Percentiles rank a stretch among this genome's conserved stretches.
These are phyloP conservation scores for Aspergillus avenaceus DNA, from an alignment of 495 filamentous ascomycete species.

Conservation along the genomic window DNA sequence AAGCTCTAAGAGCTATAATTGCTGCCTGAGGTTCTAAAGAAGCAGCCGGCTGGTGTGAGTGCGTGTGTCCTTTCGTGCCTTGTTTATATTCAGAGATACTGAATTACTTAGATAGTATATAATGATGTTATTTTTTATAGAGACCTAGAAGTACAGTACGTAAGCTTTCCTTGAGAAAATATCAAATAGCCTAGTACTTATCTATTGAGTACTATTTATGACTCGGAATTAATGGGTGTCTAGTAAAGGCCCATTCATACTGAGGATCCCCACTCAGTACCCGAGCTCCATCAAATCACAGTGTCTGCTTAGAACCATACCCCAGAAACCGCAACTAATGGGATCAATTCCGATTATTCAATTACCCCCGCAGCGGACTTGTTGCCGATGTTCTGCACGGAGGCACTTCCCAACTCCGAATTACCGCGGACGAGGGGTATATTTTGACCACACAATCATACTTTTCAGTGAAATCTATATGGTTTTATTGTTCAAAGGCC, in stretches of 20 bases:
- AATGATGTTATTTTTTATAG: too few relatives aligned
- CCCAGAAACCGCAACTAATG: background rate
- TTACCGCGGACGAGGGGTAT: constrained; percentile 35
- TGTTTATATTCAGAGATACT: too few relatives aligned
- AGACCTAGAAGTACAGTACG: too few relatives aligned
- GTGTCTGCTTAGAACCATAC: background rate
- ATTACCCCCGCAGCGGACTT: constrained; percentile 22
- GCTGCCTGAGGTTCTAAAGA: too few relatives aligned
- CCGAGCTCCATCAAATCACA: constrained; percentile 6
- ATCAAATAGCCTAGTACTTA: too few relatives aligned
- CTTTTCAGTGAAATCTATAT: background rate
- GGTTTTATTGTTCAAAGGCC: too few relatives aligned
- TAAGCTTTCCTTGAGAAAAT: too few relatives aligned
- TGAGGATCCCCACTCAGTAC: constrained; percentile 2
- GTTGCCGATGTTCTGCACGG: constrained; percentile 12
- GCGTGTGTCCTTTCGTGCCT: too few relatives aligned
- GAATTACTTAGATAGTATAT: too few relatives aligned
- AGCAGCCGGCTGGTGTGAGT: too few relatives aligned
- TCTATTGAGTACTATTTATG: too few relatives aligned
- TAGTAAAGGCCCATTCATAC: background rate
- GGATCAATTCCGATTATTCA: constrained; percentile 3
- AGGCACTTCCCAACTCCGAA: constrained; percentile 29
- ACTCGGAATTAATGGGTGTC: background rate
- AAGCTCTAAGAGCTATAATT: too few relatives aligned
- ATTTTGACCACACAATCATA: background rate